Base-by-base conservation (phyloP, 768 basidiomycete species). In the Fomitopsis serialis region DNA sequence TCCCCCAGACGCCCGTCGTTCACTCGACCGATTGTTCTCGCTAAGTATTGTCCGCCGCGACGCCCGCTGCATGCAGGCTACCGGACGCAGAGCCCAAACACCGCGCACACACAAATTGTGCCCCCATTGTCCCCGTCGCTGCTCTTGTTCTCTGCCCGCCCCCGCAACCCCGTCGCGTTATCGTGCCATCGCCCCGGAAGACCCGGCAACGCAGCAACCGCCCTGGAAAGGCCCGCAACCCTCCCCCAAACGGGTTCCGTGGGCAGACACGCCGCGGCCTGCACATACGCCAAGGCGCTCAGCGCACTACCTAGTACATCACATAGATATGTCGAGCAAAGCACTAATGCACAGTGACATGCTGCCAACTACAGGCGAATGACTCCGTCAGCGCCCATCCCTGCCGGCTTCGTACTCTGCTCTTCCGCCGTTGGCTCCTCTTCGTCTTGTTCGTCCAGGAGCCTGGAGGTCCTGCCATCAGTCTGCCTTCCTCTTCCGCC, bases 361-460 rank as follows among this genome's bases (percentile, higher is more conserved):
- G 23, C 19, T 7, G 8, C 19, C 45, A 25, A 29, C 56, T 58
- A 67, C 56, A 65, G 51, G 45, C 63, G 60, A 50, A 67, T 66
- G 32, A 67, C 60, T 29, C 63, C 66, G 44, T 54, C 55, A n/a
- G 56, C 2, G 51, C 61, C 61, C 55, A 63, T 63, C 23, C 58
- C 59, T 36, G 24, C 23, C 12, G 52, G 56, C 50, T 50, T 43
- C 11, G 46, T 42, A 32, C 23, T 40, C 12, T 19, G 42, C 10
- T 21, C 43, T 42, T 36, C 50, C 13, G 37, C 24, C 36, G 42
- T 44, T 27, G 40, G 17, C 10, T 64, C 64, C 12, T 65, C 65
- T 42, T 66, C 63, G 42, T 68, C 65, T 27, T 61, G 42, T 37
- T 66, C 63, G 52, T 65, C 62, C 54, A 65, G 53, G 54, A 63